Evolutionary conservation across 768 basidiomycete species (phyloP).

Genomic region (Rhodosporidiobolus odoratus): DNA sequence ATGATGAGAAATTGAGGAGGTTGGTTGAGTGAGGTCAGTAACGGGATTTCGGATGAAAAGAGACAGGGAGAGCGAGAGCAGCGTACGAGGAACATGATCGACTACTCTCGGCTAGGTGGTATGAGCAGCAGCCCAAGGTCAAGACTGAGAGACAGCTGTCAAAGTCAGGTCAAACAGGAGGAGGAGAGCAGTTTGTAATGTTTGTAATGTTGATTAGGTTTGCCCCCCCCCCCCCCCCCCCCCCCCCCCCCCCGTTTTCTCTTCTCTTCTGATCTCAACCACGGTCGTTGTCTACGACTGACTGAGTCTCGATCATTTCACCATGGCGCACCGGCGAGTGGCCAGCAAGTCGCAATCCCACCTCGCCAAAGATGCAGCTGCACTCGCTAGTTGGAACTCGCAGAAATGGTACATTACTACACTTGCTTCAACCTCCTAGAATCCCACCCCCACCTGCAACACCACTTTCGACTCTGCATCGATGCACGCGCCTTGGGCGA

Average conservation of each 20-base stretch:
- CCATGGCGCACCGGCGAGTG: not conserved
- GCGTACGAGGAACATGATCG: slow-evolving; percentile 32
- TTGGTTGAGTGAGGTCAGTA: not conserved
- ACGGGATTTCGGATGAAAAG: not conserved
- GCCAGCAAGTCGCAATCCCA: not conserved
- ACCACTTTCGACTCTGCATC: not conserved
- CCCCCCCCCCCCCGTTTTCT: not conserved
- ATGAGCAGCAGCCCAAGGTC: not conserved
- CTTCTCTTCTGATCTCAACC: not conserved
- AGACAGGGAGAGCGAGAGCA: not conserved
- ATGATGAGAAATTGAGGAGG: not conserved
- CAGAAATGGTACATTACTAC: slow-evolving; percentile 7
- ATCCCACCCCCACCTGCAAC: no score
- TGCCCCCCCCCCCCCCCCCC: not conserved
- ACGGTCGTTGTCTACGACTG: no score
- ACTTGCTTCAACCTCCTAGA: no score
- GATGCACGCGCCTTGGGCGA: not conserved
- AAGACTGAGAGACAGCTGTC: not conserved
- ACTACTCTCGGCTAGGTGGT: not conserved
- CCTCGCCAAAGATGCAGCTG: slow-evolving; percentile 6
- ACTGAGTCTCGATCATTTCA: not conserved
- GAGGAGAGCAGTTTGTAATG: not conserved
- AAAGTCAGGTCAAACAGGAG: no score
- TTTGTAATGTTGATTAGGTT: not conserved
- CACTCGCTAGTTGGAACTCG: slow-evolving; percentile 23